Evolutionary conservation across 2,329 filamentous ascomycete species (phyloP).

Genomic region (Macroventuria anomochaeta): DNA sequence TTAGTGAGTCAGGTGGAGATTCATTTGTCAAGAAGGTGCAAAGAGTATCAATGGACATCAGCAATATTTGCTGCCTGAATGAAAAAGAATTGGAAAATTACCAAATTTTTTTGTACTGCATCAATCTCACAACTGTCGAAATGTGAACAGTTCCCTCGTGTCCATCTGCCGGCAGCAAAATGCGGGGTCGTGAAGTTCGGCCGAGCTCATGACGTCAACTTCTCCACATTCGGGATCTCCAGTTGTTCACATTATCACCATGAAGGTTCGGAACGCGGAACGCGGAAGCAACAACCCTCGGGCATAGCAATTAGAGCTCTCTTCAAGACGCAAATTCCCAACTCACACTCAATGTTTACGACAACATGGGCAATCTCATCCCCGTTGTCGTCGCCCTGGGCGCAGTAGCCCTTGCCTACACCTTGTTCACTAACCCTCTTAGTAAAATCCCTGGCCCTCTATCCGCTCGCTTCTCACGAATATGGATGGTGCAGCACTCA

Average conservation of each 20-base stretch:
- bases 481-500: slow-evolving; percentile 16
- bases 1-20: too few relatives aligned
- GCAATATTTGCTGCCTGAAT: too few relatives aligned
- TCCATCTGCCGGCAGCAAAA: background rate
- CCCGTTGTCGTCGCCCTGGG: slow-evolving; percentile 1
- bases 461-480: slow-evolving; percentile 8
- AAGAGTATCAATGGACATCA: too few relatives aligned
- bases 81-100: too few relatives aligned
- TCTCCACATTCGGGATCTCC: background rate
- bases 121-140: too few relatives aligned
- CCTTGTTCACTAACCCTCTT: slow-evolving; percentile 7
- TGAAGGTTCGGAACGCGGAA: background rate
- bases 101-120: too few relatives aligned
- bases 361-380: slow-evolving; percentile 10
- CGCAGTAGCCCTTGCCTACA: slow-evolving; percentile 1
- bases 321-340: background rate
- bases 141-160: too few relatives aligned
- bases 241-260: background rate
- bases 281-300: background rate
- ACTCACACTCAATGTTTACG: background rate
- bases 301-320: too few relatives aligned
- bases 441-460: slow-evolving; percentile 12
- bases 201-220: background rate
- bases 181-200: background rate
- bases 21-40: too few relatives aligned